phyloP scores from a whole-genome alignment of 768 basidiomycete genomes.

The Pulveroboletus sp. region DNA sequence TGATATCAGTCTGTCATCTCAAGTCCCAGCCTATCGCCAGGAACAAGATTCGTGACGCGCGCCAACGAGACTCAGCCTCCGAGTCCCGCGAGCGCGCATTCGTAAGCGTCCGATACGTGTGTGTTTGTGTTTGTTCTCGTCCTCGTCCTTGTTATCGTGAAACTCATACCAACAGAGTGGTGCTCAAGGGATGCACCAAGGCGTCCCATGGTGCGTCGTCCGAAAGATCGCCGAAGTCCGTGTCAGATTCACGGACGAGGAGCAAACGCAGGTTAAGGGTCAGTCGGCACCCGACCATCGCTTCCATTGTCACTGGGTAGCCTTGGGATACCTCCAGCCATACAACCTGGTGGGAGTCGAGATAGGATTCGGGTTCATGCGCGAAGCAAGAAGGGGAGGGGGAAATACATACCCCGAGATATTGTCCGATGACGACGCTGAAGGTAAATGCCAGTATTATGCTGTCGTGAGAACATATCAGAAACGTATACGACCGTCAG shows the following conservation, averaged over 20 bases:
- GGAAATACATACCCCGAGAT: slow-evolving; percentile 2
- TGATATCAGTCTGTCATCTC: no score
- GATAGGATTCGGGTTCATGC: background rate
- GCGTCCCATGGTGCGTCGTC: slow-evolving; percentile 3
- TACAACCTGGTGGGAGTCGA: background rate
- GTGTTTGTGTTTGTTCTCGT: background rate
- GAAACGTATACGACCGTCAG: background rate
- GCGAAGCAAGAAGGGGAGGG: no score
- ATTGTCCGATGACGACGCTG: background rate
- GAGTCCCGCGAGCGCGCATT: background rate
- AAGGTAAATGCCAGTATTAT: slow-evolving; percentile 7
- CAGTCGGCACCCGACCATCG: slow-evolving; percentile 7
- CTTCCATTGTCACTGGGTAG: slow-evolving; percentile 2
- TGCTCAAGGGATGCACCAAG: background rate
- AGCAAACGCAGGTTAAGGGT: slow-evolving; percentile 6
- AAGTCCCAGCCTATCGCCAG: background rate
- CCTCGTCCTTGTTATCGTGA: background rate
- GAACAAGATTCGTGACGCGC: background rate
- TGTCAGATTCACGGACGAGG: background rate
- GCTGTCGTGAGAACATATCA: slow-evolving; percentile 3
- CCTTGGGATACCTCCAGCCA: slow-evolving; percentile 7
- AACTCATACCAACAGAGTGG: background rate
- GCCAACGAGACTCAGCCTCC: background rate
- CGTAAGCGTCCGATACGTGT: background rate
- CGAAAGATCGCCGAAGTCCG: background rate